These are phyloP conservation scores for Nicotiana tabacum DNA, from an alignment of 257 asterid genomes.

Conservation along the genomic window DNA sequence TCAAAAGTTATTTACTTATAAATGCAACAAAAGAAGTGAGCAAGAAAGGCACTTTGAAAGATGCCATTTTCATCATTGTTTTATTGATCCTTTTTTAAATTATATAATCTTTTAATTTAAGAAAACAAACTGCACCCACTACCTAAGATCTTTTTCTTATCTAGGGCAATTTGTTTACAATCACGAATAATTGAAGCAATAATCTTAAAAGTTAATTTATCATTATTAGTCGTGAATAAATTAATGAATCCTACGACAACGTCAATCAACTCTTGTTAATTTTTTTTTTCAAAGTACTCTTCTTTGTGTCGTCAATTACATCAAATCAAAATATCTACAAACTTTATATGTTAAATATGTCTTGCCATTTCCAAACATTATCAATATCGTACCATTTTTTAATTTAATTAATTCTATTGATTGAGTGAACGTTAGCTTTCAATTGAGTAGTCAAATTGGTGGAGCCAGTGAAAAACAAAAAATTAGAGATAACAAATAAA, in stretches of 20 bases:
- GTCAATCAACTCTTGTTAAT: not conserved
- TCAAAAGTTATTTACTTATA: not conserved
- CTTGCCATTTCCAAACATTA: not conserved
- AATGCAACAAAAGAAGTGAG: not conserved
- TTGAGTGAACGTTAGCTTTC: not conserved
- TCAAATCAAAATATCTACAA: not conserved
- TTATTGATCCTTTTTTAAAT: not conserved
- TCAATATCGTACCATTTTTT: too few relatives aligned
- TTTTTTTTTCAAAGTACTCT: not conserved
- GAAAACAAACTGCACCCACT: not conserved
- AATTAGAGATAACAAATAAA: not conserved
- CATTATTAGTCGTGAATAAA: not conserved
- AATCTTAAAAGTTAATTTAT: not conserved
- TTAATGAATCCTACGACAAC: not conserved
- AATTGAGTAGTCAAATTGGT: not conserved
- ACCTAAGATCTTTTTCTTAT: not conserved
- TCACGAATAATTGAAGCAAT: not conserved
- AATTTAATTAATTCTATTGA: not conserved
- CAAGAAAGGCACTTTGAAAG: not conserved
- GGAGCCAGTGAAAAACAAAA: not conserved
- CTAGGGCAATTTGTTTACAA: not conserved
- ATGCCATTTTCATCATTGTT: not conserved
- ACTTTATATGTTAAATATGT: not conserved
- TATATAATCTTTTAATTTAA: not conserved
- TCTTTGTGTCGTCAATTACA: not conserved